Base-by-base conservation (phyloP, 2,329 filamentous ascomycete species). In the Diplodia scrobiculata region DNA sequence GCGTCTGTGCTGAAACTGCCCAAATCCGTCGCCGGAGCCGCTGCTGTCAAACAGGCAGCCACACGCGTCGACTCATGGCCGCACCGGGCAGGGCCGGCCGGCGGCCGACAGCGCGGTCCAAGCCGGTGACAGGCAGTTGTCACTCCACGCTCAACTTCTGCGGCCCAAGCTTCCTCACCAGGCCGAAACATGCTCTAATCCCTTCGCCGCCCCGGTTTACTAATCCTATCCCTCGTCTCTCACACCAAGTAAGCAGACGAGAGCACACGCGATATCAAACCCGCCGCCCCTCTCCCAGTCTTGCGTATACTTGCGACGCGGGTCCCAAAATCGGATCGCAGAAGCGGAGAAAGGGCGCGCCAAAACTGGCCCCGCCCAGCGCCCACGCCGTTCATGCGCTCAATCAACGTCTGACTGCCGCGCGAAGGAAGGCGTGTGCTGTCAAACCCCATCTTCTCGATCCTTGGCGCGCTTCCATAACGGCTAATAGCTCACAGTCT, bases 171-270 rank as follows among this genome's bases (percentile, higher is more conserved):
- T 41, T 19, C 41, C 41, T 45, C 27, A 36, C 45, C 45, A 50
- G 36, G 19, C n/a, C 58, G 58, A 62, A 62, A 62, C 58, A 29
- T 62, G 58, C 58, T 36, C 41, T 38, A n/a, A 34, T 34, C 34
- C n/a, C 27, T 34, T 5, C n/a, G n/a, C 27, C 14, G 17, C 17
- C 3, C 38, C 9, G 14, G 38, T 60, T 48, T 47, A 48, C 38
- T 60, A 60, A 48, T 48, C 55, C 13, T 10, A 9, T 3, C 55
- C 9, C 25, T 60, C 54, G 27, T 48, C 27, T 13, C 17, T n/a
- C 21, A 48, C 29, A 19, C 17, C 17, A 45, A 45, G 17, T 10
- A 45, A 45, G 41, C 41, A 45, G 9, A 13, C 7, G n/a, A 45
- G 21, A 13, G 36, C 36, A 19, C 17, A 14, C 25, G n/a, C 38